phyloP scores from a whole-genome alignment of 768 basidiomycete species.

The Psilocybe cubensis region DNA sequence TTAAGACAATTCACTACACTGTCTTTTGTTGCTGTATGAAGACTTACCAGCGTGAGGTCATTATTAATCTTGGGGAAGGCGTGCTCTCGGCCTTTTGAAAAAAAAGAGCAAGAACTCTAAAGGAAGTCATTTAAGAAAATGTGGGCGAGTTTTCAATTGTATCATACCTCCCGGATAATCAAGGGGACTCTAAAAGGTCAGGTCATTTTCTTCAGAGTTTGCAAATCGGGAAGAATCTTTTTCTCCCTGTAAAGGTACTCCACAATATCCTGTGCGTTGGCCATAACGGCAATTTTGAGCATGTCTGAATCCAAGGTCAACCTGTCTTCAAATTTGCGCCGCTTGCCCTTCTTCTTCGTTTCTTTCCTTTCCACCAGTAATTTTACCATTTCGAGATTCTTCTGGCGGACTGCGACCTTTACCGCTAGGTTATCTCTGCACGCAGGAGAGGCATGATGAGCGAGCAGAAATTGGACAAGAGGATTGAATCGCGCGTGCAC shows the following conservation, averaged over 20 bases:
- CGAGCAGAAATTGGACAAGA: slow-evolving; percentile 72
- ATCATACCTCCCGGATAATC: too few relatives aligned
- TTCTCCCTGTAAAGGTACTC: slow-evolving; percentile 74
- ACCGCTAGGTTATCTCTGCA: slow-evolving; percentile 68
- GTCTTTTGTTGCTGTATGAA: too few relatives aligned
- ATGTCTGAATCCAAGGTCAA: slow-evolving; percentile 55
- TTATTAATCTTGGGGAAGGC: too few relatives aligned
- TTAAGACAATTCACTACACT: too few relatives aligned
- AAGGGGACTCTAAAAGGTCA: not conserved
- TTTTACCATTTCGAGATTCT: slow-evolving; percentile 69
- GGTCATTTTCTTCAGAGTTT: slow-evolving; percentile 44
- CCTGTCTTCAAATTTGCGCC: slow-evolving; percentile 62
- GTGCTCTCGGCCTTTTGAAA: too few relatives aligned
- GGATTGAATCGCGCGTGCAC: slow-evolving; percentile 66
- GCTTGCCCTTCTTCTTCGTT: slow-evolving; percentile 40
- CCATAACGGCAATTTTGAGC: slow-evolving; percentile 68
- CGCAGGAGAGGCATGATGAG: slow-evolving; percentile 70
- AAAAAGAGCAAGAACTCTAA: too few relatives aligned
- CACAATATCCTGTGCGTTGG: slow-evolving; percentile 68
- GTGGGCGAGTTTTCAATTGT: too few relatives aligned
- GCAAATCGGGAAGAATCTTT: slow-evolving; percentile 73
- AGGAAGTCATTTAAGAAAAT: too few relatives aligned
- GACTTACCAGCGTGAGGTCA: too few relatives aligned
- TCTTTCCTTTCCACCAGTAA: slow-evolving; percentile 56
- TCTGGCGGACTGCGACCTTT: slow-evolving; percentile 72